Evolutionary conservation across 1,284 basidiomycete genomes (phyloP), one percentile per base, ranked within the genome.

Genomic region (Ceratobasidium sp.): DNA sequence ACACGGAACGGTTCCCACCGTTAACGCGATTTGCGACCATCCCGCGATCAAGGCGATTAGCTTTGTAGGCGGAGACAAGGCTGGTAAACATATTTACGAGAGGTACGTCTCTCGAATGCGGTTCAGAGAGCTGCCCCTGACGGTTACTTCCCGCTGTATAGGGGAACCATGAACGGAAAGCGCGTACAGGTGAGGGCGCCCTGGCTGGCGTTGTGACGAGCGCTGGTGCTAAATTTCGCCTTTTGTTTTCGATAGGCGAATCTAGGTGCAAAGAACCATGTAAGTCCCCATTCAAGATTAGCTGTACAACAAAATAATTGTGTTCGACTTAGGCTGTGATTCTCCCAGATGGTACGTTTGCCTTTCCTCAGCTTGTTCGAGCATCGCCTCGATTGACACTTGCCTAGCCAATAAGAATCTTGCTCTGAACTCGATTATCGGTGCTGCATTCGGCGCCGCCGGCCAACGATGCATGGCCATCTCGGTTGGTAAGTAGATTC

Each of bases 401-500:
- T 40, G n/a, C 68, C 7, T 72, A 94, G 96, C 96, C 32, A 98
- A 98, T 82, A 93, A 91, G 80, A 96, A 98, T 77, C 85, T 93
- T 57, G 90, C 96, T 15, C 81, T 99, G 70, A 98, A 98, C 80
- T 93, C 94, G 5, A 88, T 98, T 69, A 83, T 95, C 52, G 96
- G 96, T 52, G 96, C 96, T 43, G 96, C 96, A 1, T 98, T 98
- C 75, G 96, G 96, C 71, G 96, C 96, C 73, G 96, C 96, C 42
- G 96, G 96, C 25, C 96, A 99, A 78, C 87, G 96, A 67, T 98
- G 96, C 81, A 96, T 96, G 94, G 94, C 94, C 7, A 82, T 95
- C 49, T 96, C 94, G 13, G 94, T 95, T 54, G 90, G 91, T 89
- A 73, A 74, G 85, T 80, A 2, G 1, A 15, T 10, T 60, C 6